These are phyloP conservation scores for Clavispora asparagi DNA, from an alignment of 805 yeast species.

Conservation along the genomic window DNA sequence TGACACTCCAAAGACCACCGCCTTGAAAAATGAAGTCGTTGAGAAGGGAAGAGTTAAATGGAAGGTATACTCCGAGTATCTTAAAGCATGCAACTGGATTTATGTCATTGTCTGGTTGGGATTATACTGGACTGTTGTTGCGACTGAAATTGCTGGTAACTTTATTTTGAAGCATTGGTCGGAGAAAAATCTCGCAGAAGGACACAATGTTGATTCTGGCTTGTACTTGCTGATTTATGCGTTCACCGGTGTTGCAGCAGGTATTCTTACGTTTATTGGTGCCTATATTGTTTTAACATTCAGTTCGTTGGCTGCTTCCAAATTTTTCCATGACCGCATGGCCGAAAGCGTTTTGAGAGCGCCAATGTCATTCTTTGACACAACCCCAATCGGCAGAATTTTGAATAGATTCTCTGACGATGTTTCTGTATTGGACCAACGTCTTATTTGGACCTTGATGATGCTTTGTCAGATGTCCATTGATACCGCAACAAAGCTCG, in stretches of 20 bases:
- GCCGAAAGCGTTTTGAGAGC: constrained; percentile 29
- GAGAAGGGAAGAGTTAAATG: constrained; percentile 27
- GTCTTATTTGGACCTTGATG: constrained; percentile 27
- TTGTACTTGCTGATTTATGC: constrained; percentile 24
- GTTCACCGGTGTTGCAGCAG: constrained; percentile 23
- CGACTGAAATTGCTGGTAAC: constrained; percentile 20
- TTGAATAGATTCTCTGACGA: constrained; percentile 37
- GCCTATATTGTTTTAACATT: constrained; percentile 27
- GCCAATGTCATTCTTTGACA: constrained; percentile 39
- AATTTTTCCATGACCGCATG: constrained; percentile 33
- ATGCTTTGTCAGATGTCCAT: constrained; percentile 18
- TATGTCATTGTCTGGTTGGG: constrained; percentile 16
- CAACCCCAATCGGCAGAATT: constrained; percentile 37
- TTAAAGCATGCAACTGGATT: constrained; percentile 28
- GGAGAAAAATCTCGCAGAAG: constrained; percentile 21
- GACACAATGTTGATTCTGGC: constrained; percentile 20
- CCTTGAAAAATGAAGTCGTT: constrained; percentile 10
- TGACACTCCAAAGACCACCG: constrained; percentile 12
- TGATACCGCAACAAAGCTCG: constrained; percentile 23
- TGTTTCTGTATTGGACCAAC: constrained; percentile 27
- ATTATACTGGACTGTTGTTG: constrained; percentile 19
- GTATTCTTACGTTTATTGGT: constrained; percentile 21
- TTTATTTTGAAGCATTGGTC: constrained; percentile 34
- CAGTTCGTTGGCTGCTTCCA: constrained; percentile 27
- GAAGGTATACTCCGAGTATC: constrained; percentile 23